Base-by-base conservation (phyloP, 2,329 filamentous ascomycete species). In the Cercospora brassicicola region DNA sequence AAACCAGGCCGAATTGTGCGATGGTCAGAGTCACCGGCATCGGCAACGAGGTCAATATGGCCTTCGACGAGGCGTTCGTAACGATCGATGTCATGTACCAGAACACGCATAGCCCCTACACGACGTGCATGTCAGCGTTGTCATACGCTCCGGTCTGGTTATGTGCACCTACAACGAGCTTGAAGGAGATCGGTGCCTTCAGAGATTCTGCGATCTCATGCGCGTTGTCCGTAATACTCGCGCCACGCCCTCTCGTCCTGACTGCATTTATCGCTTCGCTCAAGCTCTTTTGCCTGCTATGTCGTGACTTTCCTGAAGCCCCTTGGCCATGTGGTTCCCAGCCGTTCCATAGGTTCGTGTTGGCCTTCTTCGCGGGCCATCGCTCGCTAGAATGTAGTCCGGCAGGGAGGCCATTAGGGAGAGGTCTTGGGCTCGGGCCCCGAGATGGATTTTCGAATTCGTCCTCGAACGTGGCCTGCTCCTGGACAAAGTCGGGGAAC, bases 31-130 rank as follows among this genome's bases (percentile, higher is more conserved):
- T 97, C 33, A 95, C 91, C 1, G 94, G 94, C 80, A 93, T 95
- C 67, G 92, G 89, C 73, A 97, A 92, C 53, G 92, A 91, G 73
- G 93, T 97, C 69, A 98, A 85, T 76, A 99, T 99, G 18, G 94
- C 92, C 82, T 99, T 99, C 62, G 95, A 97, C 26, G 95, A 98
- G 2, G 95, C 97, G 79, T 98, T 99, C 70, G 95, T 97, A 74
- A 98, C 84, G 70, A 96, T 95, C 53, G 94, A 98, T 26, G 94
- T 96, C 79, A 91, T 87, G 83, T 98, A 99, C 95, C 95, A 98
- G 77, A 94, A 82, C 67, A 94, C 82, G 81, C 94, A 98, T 59
- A 97, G 89, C 61, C 87, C 81, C 94, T 97, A 69, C 42, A 65
- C n/a, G 63, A 23, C 30, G 13, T 10, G 85, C 76, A 55, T n/a